These are phyloP conservation scores for Kazachstania sp. DNA, from an alignment of 1,139 yeast species.

Conservation along the genomic window DNA sequence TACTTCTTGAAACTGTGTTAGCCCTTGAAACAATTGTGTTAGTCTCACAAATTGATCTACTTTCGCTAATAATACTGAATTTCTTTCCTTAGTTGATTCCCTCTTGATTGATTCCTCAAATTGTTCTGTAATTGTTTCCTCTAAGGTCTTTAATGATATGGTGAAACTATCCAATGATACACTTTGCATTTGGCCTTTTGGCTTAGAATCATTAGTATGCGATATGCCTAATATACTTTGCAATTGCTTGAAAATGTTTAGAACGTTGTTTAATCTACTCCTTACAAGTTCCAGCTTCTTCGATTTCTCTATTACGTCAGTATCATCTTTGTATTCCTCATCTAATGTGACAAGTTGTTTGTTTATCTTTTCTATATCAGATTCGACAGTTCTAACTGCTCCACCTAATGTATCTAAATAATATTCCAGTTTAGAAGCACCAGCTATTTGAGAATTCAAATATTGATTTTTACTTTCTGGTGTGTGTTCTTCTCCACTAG, in stretches of 20 bases:
- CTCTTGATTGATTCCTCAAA: constrained; percentile 26
- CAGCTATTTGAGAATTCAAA: constrained; percentile 3
- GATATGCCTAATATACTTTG: constrained; percentile 32
- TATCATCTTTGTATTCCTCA: constrained; percentile 13
- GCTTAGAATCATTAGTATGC: constrained; percentile 6
- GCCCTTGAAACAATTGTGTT: constrained; percentile 44
- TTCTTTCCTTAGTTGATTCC: constrained; percentile 26
- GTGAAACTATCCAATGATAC: constrained; percentile 31
- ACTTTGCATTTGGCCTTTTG: constrained; percentile 6
- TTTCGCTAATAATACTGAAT: constrained; percentile 32
- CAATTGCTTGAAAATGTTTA: constrained; percentile 39
- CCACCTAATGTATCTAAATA: constrained; percentile 52
- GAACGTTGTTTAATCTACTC: constrained; percentile 38
- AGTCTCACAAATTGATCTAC: constrained; percentile 41
- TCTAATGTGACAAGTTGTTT: constrained; percentile 22
- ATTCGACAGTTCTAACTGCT: constrained; percentile 46
- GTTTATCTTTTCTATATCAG: constrained; percentile 38
- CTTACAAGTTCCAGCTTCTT: constrained; percentile 39
- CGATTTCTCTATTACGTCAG: constrained; percentile 35
- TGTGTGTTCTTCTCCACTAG: constrained; percentile 3
- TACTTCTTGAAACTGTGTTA: constrained; percentile 40
- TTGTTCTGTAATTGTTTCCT: constrained; percentile 37
- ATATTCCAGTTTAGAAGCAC: constrained; percentile 48
- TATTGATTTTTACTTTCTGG: neutral
- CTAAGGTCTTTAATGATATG: constrained; percentile 35